Conservation (phyloP, 495 filamentous ascomycete species). For the Xylaria acuta region DNA sequence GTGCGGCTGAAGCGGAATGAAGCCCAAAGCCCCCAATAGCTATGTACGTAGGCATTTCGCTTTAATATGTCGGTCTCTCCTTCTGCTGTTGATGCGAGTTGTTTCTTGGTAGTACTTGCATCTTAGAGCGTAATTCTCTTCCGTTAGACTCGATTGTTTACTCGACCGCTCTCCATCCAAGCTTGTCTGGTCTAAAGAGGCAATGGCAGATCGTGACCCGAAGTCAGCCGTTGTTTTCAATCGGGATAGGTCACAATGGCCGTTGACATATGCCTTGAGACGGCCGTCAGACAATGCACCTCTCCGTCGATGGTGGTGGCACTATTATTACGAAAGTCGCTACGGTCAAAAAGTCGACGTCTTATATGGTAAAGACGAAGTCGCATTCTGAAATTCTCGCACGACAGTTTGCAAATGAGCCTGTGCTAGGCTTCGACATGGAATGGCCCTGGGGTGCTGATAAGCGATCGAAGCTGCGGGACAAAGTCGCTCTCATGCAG, state of each 20-base stretch:
- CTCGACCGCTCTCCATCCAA: not conserved
- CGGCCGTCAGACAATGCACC: not conserved
- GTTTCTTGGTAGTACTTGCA: not conserved
- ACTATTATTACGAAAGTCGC: slow-evolving; percentile 22
- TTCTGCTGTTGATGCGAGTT: not conserved
- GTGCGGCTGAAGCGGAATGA: not conserved
- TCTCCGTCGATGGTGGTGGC: slow-evolving; percentile 25
- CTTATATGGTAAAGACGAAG: slow-evolving; percentile 30
- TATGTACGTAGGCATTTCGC: too few relatives aligned
- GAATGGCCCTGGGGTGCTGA: slow-evolving; percentile 67
- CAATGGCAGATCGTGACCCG: not conserved
- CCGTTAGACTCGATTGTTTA: not conserved
- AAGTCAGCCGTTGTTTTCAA: slow-evolving; percentile 9
- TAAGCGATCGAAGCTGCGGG: slow-evolving; percentile 50
- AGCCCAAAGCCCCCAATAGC: not conserved
- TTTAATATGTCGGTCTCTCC: not conserved
- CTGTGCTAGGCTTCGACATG: slow-evolving; percentile 75
- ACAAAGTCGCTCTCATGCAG: slow-evolving; percentile 72
- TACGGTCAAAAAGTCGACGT: slow-evolving; percentile 8
- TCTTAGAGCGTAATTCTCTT: not conserved
- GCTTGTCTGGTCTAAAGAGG: not conserved
- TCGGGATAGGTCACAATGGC: slow-evolving; percentile 30
- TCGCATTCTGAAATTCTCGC: slow-evolving; percentile 49
- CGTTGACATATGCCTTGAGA: slow-evolving; percentile 23
- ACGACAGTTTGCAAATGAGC: slow-evolving; percentile 63